A percentile compares a stretch with the other conserved stretches of the same genome.
phyloP scores from a whole-genome alignment of 2,329 filamentous ascomycete genomes.

The Leptosphaerulina australis region DNA sequence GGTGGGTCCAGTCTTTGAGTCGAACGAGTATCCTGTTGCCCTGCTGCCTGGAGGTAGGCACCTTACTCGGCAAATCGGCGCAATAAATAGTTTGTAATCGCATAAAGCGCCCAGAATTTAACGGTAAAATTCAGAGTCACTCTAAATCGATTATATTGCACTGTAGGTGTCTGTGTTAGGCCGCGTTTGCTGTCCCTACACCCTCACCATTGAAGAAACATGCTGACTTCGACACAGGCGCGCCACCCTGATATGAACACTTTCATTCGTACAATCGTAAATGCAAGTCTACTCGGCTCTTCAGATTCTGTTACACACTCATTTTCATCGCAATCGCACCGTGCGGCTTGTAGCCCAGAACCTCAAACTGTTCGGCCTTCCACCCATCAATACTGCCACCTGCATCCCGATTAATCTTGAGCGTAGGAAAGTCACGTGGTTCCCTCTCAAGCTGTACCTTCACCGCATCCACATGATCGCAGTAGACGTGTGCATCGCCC shows the following conservation, averaged over 20 bases:
- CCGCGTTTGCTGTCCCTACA: neutral
- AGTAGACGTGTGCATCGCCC: constrained; percentile 97
- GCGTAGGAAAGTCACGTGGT: constrained; percentile 77
- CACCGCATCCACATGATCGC: constrained; percentile 89
- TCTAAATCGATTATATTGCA: no score
- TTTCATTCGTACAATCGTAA: constrained; percentile 6
- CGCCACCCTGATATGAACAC: neutral
- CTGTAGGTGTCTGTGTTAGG: neutral
- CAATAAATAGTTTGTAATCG: neutral
- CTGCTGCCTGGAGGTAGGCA: constrained; percentile 10
- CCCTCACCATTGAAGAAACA: neutral
- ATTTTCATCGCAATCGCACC: constrained; percentile 98
- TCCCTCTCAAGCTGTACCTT: constrained; percentile 79
- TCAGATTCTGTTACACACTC: constrained; percentile 68
- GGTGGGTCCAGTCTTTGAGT: constrained; percentile 1
- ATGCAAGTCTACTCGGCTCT: constrained; percentile 4
- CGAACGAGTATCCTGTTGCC: neutral
- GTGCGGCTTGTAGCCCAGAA: constrained; percentile 88
- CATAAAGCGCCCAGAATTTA: neutral
- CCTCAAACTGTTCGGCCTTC: constrained; percentile 83
- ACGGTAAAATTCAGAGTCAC: no score
- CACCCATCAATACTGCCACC: constrained; percentile 86
- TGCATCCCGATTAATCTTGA: constrained; percentile 72
- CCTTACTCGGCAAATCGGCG: neutral
- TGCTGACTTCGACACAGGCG: neutral